These are phyloP conservation scores for Heteromeles arbutifolia DNA, from an alignment of 306 rosid genomes.

Conservation along the genomic window DNA sequence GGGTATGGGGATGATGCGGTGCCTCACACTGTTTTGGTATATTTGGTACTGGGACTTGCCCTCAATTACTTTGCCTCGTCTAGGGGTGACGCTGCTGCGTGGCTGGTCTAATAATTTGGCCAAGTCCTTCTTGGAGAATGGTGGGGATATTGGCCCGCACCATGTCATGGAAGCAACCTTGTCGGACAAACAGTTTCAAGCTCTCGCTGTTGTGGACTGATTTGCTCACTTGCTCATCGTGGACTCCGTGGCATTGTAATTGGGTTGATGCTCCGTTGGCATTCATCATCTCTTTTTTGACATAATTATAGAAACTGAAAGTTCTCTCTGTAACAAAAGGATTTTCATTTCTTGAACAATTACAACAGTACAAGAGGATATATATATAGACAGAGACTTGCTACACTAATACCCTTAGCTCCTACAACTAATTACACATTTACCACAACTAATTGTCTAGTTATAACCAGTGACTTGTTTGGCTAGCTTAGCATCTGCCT, in stretches of 20 bases:
- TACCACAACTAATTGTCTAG: too few relatives aligned
- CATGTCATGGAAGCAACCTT: background rate
- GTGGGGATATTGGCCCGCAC: background rate
- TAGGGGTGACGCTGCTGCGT: background rate
- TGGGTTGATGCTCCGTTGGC: background rate
- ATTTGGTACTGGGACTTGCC: background rate
- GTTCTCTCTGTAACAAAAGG: too few relatives aligned
- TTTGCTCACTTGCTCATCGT: background rate
- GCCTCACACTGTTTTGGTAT: background rate
- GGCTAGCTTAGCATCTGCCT: too few relatives aligned
- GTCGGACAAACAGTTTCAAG: background rate
- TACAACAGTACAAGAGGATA: too few relatives aligned
- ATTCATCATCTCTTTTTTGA: background rate
- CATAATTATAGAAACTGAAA: too few relatives aligned
- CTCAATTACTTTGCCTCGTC: background rate
- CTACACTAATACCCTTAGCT: too few relatives aligned
- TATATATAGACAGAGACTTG: too few relatives aligned
- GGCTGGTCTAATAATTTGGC: too few relatives aligned
- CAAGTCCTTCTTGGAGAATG: background rate
- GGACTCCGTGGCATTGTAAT: background rate
- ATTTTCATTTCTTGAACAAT: too few relatives aligned
- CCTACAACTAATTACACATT: too few relatives aligned
- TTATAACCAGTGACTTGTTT: too few relatives aligned
- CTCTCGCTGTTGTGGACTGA: background rate
- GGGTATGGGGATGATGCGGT: background rate